Evolutionary conservation across 1,139 yeast genomes (phyloP).

Genomic region (Blastobotrys malaysiensis): DNA sequence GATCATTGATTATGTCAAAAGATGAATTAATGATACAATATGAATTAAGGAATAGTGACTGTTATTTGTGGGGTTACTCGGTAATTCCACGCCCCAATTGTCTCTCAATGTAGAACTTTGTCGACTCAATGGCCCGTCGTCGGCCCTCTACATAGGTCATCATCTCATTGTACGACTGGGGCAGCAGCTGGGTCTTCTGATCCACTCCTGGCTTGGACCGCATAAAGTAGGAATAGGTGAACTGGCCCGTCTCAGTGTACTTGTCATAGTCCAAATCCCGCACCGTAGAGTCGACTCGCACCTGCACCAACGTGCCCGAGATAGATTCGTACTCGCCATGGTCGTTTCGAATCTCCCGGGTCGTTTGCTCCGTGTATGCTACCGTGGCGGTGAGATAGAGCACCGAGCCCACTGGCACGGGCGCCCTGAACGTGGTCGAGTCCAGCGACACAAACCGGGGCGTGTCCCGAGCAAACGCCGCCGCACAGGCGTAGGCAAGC

Average conservation of each 20-base stretch:
- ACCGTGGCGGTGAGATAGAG: slow-evolving; percentile 74
- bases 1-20: background rate
- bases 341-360: slow-evolving; percentile 16
- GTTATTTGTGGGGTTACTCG: background rate
- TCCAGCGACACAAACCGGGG: slow-evolving; percentile 89
- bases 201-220: slow-evolving; percentile 37
- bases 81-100: slow-evolving; percentile 14
- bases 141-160: slow-evolving; percentile 86
- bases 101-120: slow-evolving; percentile 42
- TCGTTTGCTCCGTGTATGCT: slow-evolving; percentile 54
- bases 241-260: slow-evolving; percentile 72
- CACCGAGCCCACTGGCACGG: slow-evolving; percentile 93
- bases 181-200: slow-evolving; percentile 52
- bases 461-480: slow-evolving; percentile 74
- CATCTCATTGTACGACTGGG: slow-evolving; percentile 87
- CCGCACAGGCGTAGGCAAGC: slow-evolving; percentile 86
- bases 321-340: slow-evolving; percentile 43
- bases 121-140: slow-evolving; percentile 82
- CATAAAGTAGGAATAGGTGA: slow-evolving; percentile 82
- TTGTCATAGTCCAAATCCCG: slow-evolving; percentile 58
- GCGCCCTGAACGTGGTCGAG: slow-evolving; percentile 84
- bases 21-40: background rate
- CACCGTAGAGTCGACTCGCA: slow-evolving; percentile 77
- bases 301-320: slow-evolving; percentile 88
- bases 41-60: background rate